phyloP scores from a whole-genome alignment of 1,284 basidiomycete genomes.

The Naganishia cerealis region DNA sequence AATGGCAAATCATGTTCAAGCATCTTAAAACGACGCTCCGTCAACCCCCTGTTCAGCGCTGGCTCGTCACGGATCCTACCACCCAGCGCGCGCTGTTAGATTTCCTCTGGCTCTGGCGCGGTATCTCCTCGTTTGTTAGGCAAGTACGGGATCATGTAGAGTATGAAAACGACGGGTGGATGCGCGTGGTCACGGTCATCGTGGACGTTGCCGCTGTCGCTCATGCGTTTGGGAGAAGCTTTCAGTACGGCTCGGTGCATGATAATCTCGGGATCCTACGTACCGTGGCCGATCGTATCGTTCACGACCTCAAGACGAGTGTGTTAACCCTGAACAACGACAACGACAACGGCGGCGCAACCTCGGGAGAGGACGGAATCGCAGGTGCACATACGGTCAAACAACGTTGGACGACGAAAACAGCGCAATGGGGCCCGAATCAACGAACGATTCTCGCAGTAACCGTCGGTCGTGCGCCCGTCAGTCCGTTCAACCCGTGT shows the following conservation, averaged over 20 bases:
- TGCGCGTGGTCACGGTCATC: slow-evolving; percentile 27
- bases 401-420: slow-evolving; percentile 43
- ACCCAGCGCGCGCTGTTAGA: slow-evolving; percentile 62
- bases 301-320: background rate
- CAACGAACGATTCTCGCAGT: slow-evolving; percentile 59
- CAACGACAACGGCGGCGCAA: background rate
- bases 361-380: background rate
- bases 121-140: slow-evolving; percentile 83
- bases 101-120: slow-evolving; percentile 84
- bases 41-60: slow-evolving; percentile 68
- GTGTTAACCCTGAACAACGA: background rate
- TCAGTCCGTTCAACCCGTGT: slow-evolving; percentile 89
- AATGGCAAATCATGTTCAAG: slow-evolving; percentile 85
- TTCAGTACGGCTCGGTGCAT: slow-evolving; percentile 3
- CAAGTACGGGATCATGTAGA: slow-evolving; percentile 79
- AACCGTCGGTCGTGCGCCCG: slow-evolving; percentile 71
- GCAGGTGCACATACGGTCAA: slow-evolving; percentile 59
- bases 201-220: slow-evolving; percentile 73
- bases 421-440: slow-evolving; percentile 13
- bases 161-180: slow-evolving; percentile 84
- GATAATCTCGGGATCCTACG: slow-evolving; percentile 8
- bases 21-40: slow-evolving; percentile 69
- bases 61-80: slow-evolving; percentile 67
- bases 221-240: slow-evolving; percentile 24
- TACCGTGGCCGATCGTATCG: slow-evolving; percentile 13